Percentiles rank a stretch among this genome's conserved stretches.
These are phyloP conservation scores for Leishmania amazonensis DNA, from an alignment of 208 protist genomes.

Conservation along the genomic window DNA sequence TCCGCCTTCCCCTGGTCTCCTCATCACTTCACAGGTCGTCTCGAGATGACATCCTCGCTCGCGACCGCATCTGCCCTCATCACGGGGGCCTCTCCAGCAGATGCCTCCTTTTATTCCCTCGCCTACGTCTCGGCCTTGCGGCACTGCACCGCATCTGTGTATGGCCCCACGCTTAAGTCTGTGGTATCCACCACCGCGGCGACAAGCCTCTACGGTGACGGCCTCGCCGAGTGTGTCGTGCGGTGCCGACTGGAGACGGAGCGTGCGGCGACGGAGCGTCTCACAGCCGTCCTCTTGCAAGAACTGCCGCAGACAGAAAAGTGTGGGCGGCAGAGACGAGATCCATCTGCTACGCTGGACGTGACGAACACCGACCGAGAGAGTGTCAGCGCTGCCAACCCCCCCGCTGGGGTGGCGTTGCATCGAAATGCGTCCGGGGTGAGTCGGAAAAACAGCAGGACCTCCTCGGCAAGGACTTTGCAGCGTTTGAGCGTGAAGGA, in stretches of 20 bases:
- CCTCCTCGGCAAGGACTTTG: not conserved
- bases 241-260: conserved; percentile 29
- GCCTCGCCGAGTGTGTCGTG: conserved; percentile 18
- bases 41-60: not conserved
- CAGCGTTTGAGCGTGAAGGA: not conserved
- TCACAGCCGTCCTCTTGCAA: conserved; percentile 15
- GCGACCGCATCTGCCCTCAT: conserved; percentile 21
- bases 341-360: not conserved
- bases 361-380: not conserved
- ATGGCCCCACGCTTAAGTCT: conserved; percentile 5
- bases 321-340: not conserved
- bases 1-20: not conserved
- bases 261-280: conserved; percentile 24
- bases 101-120: conserved; percentile 77
- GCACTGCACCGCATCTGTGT: conserved; percentile 19
- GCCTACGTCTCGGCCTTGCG: conserved; percentile 66
- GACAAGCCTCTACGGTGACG: conserved; percentile 18
- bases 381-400: not conserved
- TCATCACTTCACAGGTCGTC: not conserved
- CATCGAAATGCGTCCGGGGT: not conserved
- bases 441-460: not conserved
- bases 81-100: conserved; percentile 35
- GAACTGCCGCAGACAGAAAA: conserved; percentile 5
- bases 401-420: not conserved
- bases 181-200: conserved; percentile 20